phyloP scores from a whole-genome alignment of 176 grass and related monocot species.

The Otatea glauca region DNA sequence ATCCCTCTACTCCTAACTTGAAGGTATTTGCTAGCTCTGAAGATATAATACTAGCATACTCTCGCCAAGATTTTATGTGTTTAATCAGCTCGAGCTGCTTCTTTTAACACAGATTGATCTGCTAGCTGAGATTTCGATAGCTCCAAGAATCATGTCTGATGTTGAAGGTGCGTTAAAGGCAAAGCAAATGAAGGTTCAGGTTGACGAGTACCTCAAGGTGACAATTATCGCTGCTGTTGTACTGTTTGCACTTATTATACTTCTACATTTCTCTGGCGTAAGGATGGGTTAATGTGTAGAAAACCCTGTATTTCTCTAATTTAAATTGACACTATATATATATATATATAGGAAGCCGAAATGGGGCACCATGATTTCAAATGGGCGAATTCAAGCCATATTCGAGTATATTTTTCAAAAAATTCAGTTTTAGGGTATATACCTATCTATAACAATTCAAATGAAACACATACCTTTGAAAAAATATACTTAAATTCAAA shows the following conservation, averaged over 20 bases:
- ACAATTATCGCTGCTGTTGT: neutral
- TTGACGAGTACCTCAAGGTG: conserved; percentile 98
- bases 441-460: too few species aligned
- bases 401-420: too few species aligned
- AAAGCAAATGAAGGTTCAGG: conserved; percentile 83
- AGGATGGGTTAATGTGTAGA: conserved; percentile 7
- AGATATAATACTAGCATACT: conserved; percentile 9
- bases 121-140: conserved; percentile 77
- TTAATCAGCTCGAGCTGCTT: conserved; percentile 38
- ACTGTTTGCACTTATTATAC: neutral
- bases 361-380: too few species aligned
- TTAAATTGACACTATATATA: neutral
- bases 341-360: too few species aligned
- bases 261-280: conserved; percentile 25
- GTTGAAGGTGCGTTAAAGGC: conserved; percentile 81
- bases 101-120: conserved; percentile 84
- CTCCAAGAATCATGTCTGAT: conserved; percentile 90
- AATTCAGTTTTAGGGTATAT: too few species aligned
- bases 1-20: conserved; percentile 94
- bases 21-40: conserved; percentile 62
- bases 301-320: neutral
- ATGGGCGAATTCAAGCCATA: too few species aligned
- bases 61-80: neutral
- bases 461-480: too few species aligned
- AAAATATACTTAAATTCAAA: too few species aligned